phyloP scores from a whole-genome alignment of 2,329 filamentous ascomycete species.

The Pseudogymnoascus sp. region DNA sequence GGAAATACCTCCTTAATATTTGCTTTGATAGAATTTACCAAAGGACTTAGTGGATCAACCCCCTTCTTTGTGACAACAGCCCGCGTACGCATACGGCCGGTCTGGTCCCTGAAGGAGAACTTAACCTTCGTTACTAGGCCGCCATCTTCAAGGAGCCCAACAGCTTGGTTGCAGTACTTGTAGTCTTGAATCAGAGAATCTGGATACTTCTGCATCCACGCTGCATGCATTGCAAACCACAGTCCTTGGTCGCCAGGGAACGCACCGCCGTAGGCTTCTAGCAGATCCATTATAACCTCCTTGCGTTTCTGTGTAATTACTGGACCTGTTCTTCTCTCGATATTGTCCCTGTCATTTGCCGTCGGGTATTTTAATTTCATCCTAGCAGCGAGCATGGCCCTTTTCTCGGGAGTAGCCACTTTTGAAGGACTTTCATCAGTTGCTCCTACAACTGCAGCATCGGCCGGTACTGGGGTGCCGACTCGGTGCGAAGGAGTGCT shows the following conservation, averaged over 20 bases:
- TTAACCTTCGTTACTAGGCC: conserved; percentile 15
- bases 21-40: conserved; percentile 18
- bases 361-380: neutral
- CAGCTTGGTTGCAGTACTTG: conserved; percentile 18
- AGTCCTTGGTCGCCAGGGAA: conserved; percentile 25
- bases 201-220: conserved; percentile 22
- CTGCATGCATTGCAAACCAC: conserved; percentile 24
- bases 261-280: conserved; percentile 19
- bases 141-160: conserved; percentile 20
- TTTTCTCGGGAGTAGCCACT: neutral
- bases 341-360: conserved; percentile 1
- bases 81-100: conserved; percentile 13
- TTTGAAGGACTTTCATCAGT: neutral
- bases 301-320: conserved; percentile 11
- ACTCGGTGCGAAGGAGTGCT: neutral
- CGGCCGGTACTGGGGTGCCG: neutral
- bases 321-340: conserved; percentile 1
- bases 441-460: neutral
- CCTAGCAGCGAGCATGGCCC: neutral
- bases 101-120: conserved; percentile 15
- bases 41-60: conserved; percentile 10
- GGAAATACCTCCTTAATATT: conserved; percentile 19
- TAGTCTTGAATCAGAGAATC: conserved; percentile 20
- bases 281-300: conserved; percentile 13
- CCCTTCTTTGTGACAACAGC: conserved; percentile 17